Conservation (phyloP, 768 basidiomycete genomes). For the Boletus reticulatus region DNA sequence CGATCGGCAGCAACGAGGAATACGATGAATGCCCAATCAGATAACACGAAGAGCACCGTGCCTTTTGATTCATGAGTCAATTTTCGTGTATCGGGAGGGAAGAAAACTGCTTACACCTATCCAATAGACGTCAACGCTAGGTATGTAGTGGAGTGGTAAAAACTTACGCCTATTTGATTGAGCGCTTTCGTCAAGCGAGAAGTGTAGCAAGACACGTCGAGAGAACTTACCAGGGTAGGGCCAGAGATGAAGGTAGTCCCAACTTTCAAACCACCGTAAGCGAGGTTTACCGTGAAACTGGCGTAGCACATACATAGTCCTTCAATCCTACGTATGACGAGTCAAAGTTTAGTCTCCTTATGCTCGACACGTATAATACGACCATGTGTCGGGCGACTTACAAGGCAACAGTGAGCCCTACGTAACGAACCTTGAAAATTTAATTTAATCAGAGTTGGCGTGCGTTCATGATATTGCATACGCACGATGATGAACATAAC, state of each 20-base stretch:
- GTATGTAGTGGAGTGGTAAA: background rate
- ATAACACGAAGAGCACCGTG: background rate
- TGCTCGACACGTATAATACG: background rate
- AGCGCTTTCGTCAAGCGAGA: background rate
- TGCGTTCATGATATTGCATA: background rate
- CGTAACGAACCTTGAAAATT: conserved; percentile 17
- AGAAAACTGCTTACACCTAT: conserved; percentile 15
- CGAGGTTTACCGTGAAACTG: background rate
- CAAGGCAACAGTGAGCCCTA: conserved; percentile 10
- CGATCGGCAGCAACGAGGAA: conserved; percentile 19
- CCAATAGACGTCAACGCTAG: background rate
- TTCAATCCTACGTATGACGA: background rate
- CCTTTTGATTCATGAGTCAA: conserved; percentile 6
- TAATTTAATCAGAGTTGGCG: background rate
- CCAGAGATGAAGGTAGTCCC: conserved; percentile 20
- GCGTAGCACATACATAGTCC: conserved; percentile 8
- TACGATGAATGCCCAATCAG: background rate
- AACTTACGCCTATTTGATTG: conserved; percentile 14
- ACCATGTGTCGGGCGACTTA: conserved; percentile 3
- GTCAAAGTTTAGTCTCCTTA: background rate
- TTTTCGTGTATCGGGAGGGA: background rate
- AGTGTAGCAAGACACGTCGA: background rate
- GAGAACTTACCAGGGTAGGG: conserved; percentile 5
- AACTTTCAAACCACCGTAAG: conserved; percentile 11
- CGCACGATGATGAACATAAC: conserved; percentile 16